Conservation (phyloP, 495 filamentous ascomycete genomes). For the Neurospora intermedia region DNA sequence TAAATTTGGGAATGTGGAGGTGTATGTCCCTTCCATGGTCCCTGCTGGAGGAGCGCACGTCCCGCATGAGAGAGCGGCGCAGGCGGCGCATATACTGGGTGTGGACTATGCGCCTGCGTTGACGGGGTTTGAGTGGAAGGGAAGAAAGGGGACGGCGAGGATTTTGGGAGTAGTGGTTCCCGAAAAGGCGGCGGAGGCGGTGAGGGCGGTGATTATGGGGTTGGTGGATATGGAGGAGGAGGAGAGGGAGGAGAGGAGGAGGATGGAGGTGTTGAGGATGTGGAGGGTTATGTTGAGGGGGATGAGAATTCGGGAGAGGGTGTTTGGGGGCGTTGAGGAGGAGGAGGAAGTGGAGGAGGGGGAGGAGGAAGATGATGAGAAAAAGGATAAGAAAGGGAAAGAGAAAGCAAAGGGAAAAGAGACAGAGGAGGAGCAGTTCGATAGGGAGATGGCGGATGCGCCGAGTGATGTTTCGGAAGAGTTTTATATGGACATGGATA, state of each 20-base stretch:
- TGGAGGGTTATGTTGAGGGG: slow-evolving; percentile 72
- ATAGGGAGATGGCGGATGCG: slow-evolving; percentile 11
- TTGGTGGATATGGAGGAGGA: slow-evolving; percentile 51
- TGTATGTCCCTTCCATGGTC: slow-evolving; percentile 90
- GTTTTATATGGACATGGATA: slow-evolving; percentile 16
- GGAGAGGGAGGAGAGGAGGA: slow-evolving; percentile 45
- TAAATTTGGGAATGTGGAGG: slow-evolving; percentile 75
- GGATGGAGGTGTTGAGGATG: slow-evolving; percentile 47
- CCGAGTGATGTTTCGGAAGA: slow-evolving; percentile 18
- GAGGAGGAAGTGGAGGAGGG: slow-evolving; percentile 15
- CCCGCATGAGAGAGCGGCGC: slow-evolving; percentile 49
- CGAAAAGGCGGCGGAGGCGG: slow-evolving; percentile 54
- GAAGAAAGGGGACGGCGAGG: slow-evolving; percentile 70
- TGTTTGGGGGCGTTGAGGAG: slow-evolving; percentile 43
- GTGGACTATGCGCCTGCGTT: slow-evolving; percentile 85
- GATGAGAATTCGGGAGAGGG: slow-evolving; percentile 66
- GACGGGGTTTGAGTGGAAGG: slow-evolving; percentile 79
- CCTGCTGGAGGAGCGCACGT: slow-evolving; percentile 67
- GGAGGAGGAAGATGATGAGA: slow-evolving; percentile 19
- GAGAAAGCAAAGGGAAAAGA: slow-evolving; percentile 15
- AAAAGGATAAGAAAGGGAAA: slow-evolving; percentile 4
- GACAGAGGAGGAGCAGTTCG: slow-evolving; percentile 6
- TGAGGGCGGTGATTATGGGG: slow-evolving; percentile 54
- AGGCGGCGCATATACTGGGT: slow-evolving; percentile 64
- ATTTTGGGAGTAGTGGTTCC: slow-evolving; percentile 68